Base-by-base conservation (phyloP, 805 yeast genomes). In the Phaffomyces thermotolerans region DNA sequence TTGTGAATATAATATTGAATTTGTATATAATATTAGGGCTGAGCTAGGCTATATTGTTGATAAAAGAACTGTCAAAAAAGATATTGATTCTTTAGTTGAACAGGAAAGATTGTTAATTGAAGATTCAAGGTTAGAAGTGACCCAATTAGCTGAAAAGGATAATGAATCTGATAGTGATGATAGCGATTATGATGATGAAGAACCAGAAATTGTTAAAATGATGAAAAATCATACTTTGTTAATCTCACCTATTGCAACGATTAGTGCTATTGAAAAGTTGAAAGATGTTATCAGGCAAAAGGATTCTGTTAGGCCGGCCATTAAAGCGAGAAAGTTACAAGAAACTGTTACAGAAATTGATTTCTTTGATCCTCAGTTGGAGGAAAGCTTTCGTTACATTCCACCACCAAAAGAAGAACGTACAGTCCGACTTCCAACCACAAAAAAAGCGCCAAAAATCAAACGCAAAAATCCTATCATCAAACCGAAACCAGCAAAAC, bases 1-100 rank as follows among this genome's bases (percentile, higher is more conserved):
- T 3, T 50, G 69, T 6, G 66, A 66, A 24, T 63, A 74, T 1
- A 72, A 75, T n/a, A 55, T 52, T 14, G 62, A 57, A 9, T 62
- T 80, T 31, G 55, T 66, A 33, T 65, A 63, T 9, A 58, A 54
- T 6, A 51, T 80, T 2, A 67, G 76, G n/a, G 67, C 63, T 4
- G 51, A 48, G 15, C 49, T 73, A 49, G 71, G 71, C 0, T 66
- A 73, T 13, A 59, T 59, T 1, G 65, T 79, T 15, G 90, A 83
- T 51, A 69, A 75, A 30, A 72, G 70, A 41, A 83, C 90, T 0
- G 53, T 76, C 12, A 53, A 57, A 7, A 68, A 72, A 6, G 82
- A 76, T 49, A 63, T 75, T 0, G 49, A 52, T 1, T 45, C 52
- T 4, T 59, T 78, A 25, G 60, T 59, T 5, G 47, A 50, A 0